Evolutionary conservation across 2,329 filamentous ascomycete species (phyloP).

Genomic region (Lasiodiplodia citricola): DNA sequence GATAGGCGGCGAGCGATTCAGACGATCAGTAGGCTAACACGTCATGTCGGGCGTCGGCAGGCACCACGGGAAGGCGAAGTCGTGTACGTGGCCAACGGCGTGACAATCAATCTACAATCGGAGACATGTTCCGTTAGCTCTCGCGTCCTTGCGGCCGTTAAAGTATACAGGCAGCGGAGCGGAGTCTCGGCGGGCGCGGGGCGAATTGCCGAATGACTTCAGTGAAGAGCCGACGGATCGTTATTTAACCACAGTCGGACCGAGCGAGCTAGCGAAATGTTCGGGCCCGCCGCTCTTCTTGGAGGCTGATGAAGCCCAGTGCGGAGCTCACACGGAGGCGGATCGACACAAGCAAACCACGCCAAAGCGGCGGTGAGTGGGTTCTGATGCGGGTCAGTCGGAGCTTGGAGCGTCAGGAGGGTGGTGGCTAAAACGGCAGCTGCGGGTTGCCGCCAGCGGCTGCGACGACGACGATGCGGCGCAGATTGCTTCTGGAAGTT

Average conservation of each 20-base stretch:
- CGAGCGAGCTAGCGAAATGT: background rate
- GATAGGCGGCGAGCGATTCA: slow-evolving; percentile 4
- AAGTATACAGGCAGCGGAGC: background rate
- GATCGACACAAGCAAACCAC: slow-evolving; percentile 1
- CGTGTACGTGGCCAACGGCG: background rate
- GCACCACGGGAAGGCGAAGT: background rate
- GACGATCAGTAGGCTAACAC: slow-evolving; percentile 6
- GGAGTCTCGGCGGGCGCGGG: background rate
- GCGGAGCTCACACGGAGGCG: slow-evolving; percentile 8
- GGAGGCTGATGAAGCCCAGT: background rate
- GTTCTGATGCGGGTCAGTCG: background rate
- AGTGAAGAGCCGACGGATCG: slow-evolving; percentile 1
- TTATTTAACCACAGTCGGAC: slow-evolving; percentile 12
- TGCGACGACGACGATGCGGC: background rate
- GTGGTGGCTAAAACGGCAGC: background rate
- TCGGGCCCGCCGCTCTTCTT: background rate
- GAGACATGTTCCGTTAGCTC: background rate
- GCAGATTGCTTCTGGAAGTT: background rate
- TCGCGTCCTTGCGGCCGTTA: background rate
- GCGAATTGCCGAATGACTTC: slow-evolving; percentile 20
- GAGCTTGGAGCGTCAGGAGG: background rate
- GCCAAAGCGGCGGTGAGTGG: slow-evolving; percentile 15
- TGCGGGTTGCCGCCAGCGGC: background rate
- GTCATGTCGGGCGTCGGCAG: background rate
- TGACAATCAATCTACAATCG: background rate